phyloP scores from a whole-genome alignment of 768 basidiomycete genomes.

The Obba rivulosa region DNA sequence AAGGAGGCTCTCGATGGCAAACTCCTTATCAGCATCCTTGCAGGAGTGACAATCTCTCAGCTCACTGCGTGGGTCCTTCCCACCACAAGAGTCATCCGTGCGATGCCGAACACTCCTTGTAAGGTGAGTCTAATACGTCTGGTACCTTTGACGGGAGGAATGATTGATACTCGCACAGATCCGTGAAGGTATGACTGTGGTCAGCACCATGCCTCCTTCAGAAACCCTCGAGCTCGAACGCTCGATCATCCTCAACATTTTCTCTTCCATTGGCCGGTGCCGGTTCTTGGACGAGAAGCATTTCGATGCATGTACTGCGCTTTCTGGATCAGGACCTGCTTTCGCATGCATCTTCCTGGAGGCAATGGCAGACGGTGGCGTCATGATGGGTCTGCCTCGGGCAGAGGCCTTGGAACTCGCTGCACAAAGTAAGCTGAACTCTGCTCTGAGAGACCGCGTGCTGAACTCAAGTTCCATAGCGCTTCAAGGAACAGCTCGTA shows the following conservation, averaged over 20 bases:
- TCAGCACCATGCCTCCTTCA: slow-evolving; percentile 64
- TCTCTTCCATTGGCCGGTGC: slow-evolving; percentile 94
- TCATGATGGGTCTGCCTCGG: slow-evolving; percentile 98
- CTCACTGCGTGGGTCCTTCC: slow-evolving; percentile 68
- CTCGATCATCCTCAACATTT: slow-evolving; percentile 82
- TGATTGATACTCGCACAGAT: slow-evolving; percentile 51
- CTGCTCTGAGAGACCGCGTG: too few relatives aligned
- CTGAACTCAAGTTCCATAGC: slow-evolving; percentile 43
- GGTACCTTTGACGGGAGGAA: not conserved
- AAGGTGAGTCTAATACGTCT: slow-evolving; percentile 52
- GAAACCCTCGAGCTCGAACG: slow-evolving; percentile 54
- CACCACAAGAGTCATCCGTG: slow-evolving; percentile 82
- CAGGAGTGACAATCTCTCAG: slow-evolving; percentile 90
- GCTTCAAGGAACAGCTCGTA: slow-evolving; percentile 92
- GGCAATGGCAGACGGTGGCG: slow-evolving; percentile 98
- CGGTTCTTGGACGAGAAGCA: slow-evolving; percentile 97
- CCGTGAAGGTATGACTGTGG: slow-evolving; percentile 97
- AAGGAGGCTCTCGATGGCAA: slow-evolving; percentile 82
- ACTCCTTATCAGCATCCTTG: slow-evolving; percentile 92
- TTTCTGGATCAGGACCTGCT: slow-evolving; percentile 94
- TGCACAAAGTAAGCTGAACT: slow-evolving; percentile 69
- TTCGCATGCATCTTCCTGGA: slow-evolving; percentile 96
- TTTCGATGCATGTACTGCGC: slow-evolving; percentile 96
- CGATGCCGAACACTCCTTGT: slow-evolving; percentile 98
- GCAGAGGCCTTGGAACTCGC: slow-evolving; percentile 93